Percentiles rank a stretch among this genome's conserved stretches.
phyloP scores from a whole-genome alignment of 1,139 yeast species.

The Yamadazyma conglobata region DNA sequence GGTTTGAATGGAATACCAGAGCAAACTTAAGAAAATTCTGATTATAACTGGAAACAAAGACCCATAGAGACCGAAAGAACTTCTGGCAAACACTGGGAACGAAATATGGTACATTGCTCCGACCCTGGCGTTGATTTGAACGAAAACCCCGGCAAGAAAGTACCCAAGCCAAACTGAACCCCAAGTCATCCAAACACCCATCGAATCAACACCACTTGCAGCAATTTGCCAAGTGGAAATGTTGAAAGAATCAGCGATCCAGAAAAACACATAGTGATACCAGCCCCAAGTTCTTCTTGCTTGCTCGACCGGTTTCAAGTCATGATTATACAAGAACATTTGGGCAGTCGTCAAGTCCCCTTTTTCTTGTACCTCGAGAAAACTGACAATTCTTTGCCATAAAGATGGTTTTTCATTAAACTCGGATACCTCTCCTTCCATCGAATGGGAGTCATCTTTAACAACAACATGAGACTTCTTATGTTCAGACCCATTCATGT shows the following conservation, averaged over 20 bases:
- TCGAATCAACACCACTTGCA: slow-evolving; percentile 65
- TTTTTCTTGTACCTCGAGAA: slow-evolving; percentile 25
- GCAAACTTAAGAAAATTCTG: slow-evolving; percentile 77
- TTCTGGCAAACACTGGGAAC: slow-evolving; percentile 72
- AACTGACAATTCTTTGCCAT: slow-evolving; percentile 16
- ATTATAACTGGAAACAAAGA: slow-evolving; percentile 78
- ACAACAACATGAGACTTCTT: slow-evolving; percentile 4
- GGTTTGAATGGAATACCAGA: slow-evolving; percentile 84
- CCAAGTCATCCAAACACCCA: slow-evolving; percentile 92
- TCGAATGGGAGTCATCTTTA: slow-evolving; percentile 8
- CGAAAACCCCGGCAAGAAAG: slow-evolving; percentile 56
- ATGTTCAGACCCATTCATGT: too few relatives aligned
- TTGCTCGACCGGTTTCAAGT: slow-evolving; percentile 72
- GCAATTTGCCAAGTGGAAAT: slow-evolving; percentile 92
- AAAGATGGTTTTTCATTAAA: slow-evolving; percentile 13
- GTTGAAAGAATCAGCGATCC: slow-evolving; percentile 87
- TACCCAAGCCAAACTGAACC: slow-evolving; percentile 78
- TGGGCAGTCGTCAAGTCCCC: slow-evolving; percentile 43
- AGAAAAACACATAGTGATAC: slow-evolving; percentile 73
- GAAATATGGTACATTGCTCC: slow-evolving; percentile 76
- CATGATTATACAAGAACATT: slow-evolving; percentile 65
- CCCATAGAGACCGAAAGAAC: slow-evolving; percentile 76
- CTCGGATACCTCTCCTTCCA: slow-evolving; percentile 15
- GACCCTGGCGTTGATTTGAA: slow-evolving; percentile 61
- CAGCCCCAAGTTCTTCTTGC: slow-evolving; percentile 73